A percentile compares a stretch with the other conserved stretches of the same genome.
Evolutionary conservation across 495 filamentous ascomycete species (phyloP).

Genomic region (Tuber calosporum): DNA sequence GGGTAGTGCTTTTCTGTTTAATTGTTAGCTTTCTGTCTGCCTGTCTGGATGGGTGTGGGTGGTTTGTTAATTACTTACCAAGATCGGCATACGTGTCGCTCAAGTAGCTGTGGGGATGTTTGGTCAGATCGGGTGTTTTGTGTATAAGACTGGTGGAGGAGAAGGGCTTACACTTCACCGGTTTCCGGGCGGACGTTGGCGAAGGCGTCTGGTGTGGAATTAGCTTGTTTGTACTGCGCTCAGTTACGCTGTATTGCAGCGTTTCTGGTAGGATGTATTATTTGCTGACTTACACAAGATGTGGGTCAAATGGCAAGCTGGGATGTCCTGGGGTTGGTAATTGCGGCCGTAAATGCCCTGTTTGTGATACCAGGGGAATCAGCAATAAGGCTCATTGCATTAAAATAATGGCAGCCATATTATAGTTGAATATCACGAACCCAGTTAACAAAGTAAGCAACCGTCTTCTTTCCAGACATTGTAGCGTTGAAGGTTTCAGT

Average conservation of each 20-base stretch:
- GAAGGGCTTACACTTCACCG: slow-evolving; percentile 62
- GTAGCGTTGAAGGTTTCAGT: not conserved
- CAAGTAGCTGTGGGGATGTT: slow-evolving; percentile 28
- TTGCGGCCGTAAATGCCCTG: slow-evolving; percentile 81
- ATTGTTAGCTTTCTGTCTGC: slow-evolving; percentile 14
- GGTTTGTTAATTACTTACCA: slow-evolving; percentile 13
- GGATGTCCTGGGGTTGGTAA: slow-evolving; percentile 79
- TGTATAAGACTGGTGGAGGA: not conserved
- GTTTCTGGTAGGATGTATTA: not conserved
- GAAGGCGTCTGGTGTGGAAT: slow-evolving; percentile 55
- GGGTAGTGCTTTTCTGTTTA: slow-evolving; percentile 68
- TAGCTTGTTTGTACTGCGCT: slow-evolving; percentile 9
- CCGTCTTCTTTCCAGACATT: slow-evolving; percentile 44
- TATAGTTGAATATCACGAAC: slow-evolving; percentile 23
- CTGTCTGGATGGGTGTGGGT: not conserved
- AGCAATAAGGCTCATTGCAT: slow-evolving; percentile 9
- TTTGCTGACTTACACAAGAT: slow-evolving; percentile 53
- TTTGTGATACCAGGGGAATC: slow-evolving; percentile 6
- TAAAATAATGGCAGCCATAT: not conserved
- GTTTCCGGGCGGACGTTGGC: slow-evolving; percentile 67
- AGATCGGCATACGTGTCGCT: slow-evolving; percentile 40
- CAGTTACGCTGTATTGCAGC: not conserved
- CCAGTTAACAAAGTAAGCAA: slow-evolving; percentile 86
- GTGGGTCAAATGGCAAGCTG: slow-evolving; percentile 81
- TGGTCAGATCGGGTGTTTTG: slow-evolving; percentile 8